Percentiles rank a stretch among this genome's conserved stretches.
These are phyloP conservation scores for Raphanus hybrid DNA, from an alignment of 441 rosid genomes.

Conservation along the genomic window DNA sequence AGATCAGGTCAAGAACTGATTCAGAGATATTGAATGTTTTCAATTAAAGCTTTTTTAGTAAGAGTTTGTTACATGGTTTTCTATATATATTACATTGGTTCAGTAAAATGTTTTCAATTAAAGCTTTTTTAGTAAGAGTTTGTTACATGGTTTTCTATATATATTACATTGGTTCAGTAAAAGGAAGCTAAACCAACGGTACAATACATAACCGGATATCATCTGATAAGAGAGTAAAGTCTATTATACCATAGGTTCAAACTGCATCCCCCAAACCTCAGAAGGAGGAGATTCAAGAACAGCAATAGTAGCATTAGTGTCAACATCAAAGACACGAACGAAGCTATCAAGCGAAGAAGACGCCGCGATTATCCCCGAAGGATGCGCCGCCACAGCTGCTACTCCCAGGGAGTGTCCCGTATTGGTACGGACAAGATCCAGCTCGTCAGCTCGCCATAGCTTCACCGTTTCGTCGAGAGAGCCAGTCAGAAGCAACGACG, in stretches of 20 bases:
- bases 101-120: no score
- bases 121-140: no score
- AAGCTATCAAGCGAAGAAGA: constrained; percentile 93
- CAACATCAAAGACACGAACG: constrained; percentile 89
- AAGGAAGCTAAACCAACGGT: no score
- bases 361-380: constrained; percentile 93
- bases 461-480: constrained; percentile 94
- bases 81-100: no score
- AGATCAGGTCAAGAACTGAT: not conserved
- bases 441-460: constrained; percentile 86
- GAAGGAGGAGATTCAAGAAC: constrained; percentile 92
- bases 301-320: constrained; percentile 86
- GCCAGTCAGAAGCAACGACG: constrained; percentile 78
- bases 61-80: no score
- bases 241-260: constrained; percentile 73
- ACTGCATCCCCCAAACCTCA: constrained; percentile 96
- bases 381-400: constrained; percentile 91
- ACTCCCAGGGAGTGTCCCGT: constrained; percentile 94
- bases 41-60: no score
- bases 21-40: not conserved
- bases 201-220: no score
- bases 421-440: constrained; percentile 75
- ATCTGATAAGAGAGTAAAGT: not conserved
- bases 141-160: no score
- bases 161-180: no score